phyloP scores from a whole-genome alignment of 805 yeast species.

The Saccharomycopsis synnaedendra region DNA sequence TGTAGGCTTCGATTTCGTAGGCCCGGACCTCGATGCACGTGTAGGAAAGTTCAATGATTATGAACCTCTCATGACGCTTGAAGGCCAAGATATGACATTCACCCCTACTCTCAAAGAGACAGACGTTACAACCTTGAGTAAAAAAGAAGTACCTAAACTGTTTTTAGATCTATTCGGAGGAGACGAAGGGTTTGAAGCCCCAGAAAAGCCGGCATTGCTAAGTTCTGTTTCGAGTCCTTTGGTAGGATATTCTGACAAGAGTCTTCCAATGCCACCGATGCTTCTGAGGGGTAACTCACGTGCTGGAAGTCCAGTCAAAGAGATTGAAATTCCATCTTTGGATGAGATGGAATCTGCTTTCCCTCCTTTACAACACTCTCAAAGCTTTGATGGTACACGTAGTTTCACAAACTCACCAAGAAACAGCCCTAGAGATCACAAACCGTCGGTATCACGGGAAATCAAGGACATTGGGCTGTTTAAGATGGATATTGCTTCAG shows the following conservation, averaged over 20 bases:
- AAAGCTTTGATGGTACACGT: background rate
- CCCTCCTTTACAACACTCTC: background rate
- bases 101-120: conserved; percentile 11
- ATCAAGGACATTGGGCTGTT: too few species aligned
- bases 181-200: conserved; percentile 20
- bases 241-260: conserved; percentile 10
- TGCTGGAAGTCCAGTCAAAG: conserved; percentile 17
- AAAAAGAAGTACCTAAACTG: conserved; percentile 59
- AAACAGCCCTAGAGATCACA: too few species aligned
- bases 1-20: conserved; percentile 16
- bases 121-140: background rate
- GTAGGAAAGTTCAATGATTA: conserved; percentile 10
- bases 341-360: conserved; percentile 25
- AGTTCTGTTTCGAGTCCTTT: conserved; percentile 15
- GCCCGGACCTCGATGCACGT: background rate
- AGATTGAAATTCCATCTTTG: conserved; percentile 62
- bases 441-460: too few species aligned
- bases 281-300: conserved; percentile 10
- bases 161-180: conserved; percentile 61
- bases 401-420: background rate
- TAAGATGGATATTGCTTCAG: background rate
- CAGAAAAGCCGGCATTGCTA: conserved; percentile 17
- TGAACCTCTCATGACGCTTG: conserved; percentile 12
- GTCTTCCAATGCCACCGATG: conserved; percentile 17
- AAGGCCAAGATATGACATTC: conserved; percentile 4